Conservation (phyloP, 129 eudicot species). For the Flaveria robusta region DNA sequence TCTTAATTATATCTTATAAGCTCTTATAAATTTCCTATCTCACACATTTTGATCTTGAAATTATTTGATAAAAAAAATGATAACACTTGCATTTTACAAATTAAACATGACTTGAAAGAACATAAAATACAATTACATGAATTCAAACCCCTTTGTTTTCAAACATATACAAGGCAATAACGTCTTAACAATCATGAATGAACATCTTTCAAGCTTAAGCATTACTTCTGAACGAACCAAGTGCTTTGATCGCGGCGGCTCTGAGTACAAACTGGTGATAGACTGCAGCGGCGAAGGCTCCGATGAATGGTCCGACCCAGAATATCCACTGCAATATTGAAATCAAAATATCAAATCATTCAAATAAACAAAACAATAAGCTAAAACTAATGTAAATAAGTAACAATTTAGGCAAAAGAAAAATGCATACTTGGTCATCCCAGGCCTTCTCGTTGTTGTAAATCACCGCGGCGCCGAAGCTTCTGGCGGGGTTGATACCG, state of each 20-base stretch:
- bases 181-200: not conserved
- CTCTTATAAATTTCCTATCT: not conserved
- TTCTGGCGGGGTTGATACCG: conserved; percentile 14
- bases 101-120: not conserved
- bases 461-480: not conserved
- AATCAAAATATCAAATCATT: not conserved
- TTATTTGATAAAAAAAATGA: not conserved
- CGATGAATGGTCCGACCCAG: conserved; percentile 45
- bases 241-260: conserved; percentile 30
- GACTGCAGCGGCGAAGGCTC: conserved; percentile 39
- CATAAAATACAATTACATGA: conserved; percentile 6
- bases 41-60: conserved; percentile 15
- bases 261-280: conserved; percentile 31
- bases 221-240: conserved; percentile 17
- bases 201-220: conserved; percentile 15
- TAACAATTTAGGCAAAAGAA: not conserved
- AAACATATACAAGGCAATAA: conserved; percentile 8
- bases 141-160: not conserved
- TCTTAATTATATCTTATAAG: too few species aligned
- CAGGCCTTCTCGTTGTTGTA: conserved; percentile 18
- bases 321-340: conserved; percentile 35
- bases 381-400: not conserved
- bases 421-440: conserved; percentile 18
- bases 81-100: conserved; percentile 3
- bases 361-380: not conserved